Evolutionary conservation across 345 rosid species (phyloP), one percentile per base, ranked within the genome.

Genomic region (Gossypium sturtianum): DNA sequence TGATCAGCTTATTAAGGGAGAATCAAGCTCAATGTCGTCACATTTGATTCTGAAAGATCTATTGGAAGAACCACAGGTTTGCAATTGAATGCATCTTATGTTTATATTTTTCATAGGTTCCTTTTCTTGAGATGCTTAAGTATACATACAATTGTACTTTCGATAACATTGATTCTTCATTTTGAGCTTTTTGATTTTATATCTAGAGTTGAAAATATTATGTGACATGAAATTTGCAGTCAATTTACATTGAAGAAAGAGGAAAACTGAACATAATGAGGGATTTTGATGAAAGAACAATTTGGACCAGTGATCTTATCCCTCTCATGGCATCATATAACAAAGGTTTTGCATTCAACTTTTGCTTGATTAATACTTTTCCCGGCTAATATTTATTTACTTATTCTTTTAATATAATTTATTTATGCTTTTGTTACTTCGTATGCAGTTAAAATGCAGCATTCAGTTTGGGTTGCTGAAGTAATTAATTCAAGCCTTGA

Each of bases 381-480:
- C 63, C 72, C 20, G 29, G 56, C 62, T 70, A 47, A 7, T 61
- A 38, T 66, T 57, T 45, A 11, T 45, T 45, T 45, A 8, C 49
- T 45, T 45, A 52, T 48, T 61, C 61, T 51, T 52, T 68, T 64
- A 48, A 56, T 15, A 74, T 51, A 12, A 52, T 61, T 73, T 73
- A 34, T 64, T 67, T 78, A 75, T 70, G 75, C 77, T 43, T 54
- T 48, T 56, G 49, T 64, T 57, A 34, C 52, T 61, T 71, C 27
- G 17, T 64, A 48, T 82, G 77, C 89, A 95, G 99, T 92, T 78
- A 90, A 91, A 88, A 84, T 89, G 93, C 98, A 95, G 70, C 99
- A 95, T 78, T 91, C 99, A 23, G 82, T 95, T 77, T 95, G 98
- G 98, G 90, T 84, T 71, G 90, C 83, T 75, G 95, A 95, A 88